A percentile compares a stretch with the other conserved stretches of the same genome.
Evolutionary conservation across 106 monocot genomes (phyloP).

Genomic region (Dioscorea zingiberensis): DNA sequence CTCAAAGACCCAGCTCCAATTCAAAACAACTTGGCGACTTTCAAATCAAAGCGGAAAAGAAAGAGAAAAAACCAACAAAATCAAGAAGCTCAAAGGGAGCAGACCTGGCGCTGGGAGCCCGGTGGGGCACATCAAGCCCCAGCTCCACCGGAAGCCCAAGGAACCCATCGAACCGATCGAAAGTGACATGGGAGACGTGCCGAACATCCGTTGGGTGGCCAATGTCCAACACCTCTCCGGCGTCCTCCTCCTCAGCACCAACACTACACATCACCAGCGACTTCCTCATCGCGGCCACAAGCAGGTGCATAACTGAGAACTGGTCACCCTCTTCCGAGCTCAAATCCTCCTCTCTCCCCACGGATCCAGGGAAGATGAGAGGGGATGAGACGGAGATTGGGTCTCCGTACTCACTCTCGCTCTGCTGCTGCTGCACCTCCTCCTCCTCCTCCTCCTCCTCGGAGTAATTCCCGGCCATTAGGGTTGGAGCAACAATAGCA

Average conservation of each 20-base stretch:
- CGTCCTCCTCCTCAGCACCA: conserved; percentile 10
- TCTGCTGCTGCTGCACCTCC: conserved; percentile 1
- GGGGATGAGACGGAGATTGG: conserved; percentile 27
- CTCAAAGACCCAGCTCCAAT: too few species aligned
- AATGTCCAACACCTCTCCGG: conserved; percentile 7
- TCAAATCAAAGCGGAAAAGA: too few species aligned
- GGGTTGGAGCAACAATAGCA: too few species aligned
- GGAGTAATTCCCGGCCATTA: too few species aligned
- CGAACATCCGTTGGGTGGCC: conserved; percentile 55
- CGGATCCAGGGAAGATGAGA: background rate
- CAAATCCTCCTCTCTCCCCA: conserved; percentile 2
- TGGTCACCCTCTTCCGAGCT: conserved; percentile 1
- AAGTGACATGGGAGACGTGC: conserved; percentile 66
- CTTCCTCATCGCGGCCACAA: conserved; percentile 30
- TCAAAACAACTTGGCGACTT: too few species aligned
- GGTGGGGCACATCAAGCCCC: conserved; percentile 36
- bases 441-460: conserved; percentile 25
- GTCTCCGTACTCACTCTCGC: background rate
- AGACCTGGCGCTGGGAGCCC: conserved; percentile 63
- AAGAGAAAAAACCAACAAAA: background rate
- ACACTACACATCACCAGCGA: conserved; percentile 44
- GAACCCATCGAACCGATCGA: conserved; percentile 66
- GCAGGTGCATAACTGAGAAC: conserved; percentile 10
- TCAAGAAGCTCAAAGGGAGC: background rate
- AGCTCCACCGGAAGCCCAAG: conserved; percentile 63